Evolutionary conservation across 768 basidiomycete species (phyloP), one percentile per base, ranked within the genome.

Genomic region (Kockovaella imperatae): DNA sequence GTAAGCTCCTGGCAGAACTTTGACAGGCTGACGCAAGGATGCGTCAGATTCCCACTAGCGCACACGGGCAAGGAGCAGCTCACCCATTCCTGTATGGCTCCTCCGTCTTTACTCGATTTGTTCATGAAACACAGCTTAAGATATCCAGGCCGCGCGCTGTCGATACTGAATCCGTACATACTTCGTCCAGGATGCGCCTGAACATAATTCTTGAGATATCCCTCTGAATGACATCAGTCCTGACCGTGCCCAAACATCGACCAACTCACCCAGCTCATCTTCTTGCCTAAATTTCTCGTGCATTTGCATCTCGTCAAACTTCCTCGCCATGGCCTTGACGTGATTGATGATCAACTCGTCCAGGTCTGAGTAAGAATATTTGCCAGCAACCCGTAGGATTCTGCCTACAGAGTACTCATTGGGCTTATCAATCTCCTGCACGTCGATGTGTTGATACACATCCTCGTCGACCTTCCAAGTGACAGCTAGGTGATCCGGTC

Each of bases 391-490:
- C 21, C 68, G 54, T 13, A 75, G 53, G 15, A 62, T 56, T 14
- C 57, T 39, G 5, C 74, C 75, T 30, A 75, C 53, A 8, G 70
- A 56, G 42, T 65, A 69, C 42, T 67, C 68, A 54, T 72, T 69
- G 1, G 69, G 68, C 49, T 75, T 75, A 62, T 74, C 68, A 38
- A 74, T 59, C 59, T 75, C 75, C 36, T 67, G 63, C 3, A 75
- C 72, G 49, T 75, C 75, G 49, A 99, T 86, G 66, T 99, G 95
- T 66, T 97, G 95, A 71, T 86, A 97, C 23, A 99, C 74, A 51
- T 83, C 86, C 49, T 95, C 85, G 54, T 91, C 93, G 2, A 99
- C 90, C 73, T 97, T 99, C 95, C 95, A 99, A 0, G 95, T 99
- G 8, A 99, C 85, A 35, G 93, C 93, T 30, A 99, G 76, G 73